Evolutionary conservation across 805 yeast genomes (phyloP).

Genomic region (Cyberlindnera maclurae): DNA sequence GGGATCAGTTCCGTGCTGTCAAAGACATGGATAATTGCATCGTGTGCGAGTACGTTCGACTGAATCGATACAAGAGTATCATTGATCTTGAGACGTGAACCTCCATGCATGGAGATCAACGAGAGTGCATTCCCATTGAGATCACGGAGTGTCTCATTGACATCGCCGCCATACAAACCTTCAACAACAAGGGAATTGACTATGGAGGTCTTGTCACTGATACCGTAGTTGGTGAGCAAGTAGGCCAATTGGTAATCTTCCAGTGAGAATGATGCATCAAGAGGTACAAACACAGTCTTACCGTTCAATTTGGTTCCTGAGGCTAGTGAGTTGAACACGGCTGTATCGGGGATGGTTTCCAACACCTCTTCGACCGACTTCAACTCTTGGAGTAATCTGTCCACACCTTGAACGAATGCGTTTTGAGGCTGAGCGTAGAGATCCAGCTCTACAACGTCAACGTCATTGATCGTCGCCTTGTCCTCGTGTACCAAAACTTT

Average conservation of each 20-base stretch:
- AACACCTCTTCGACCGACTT: conserved; percentile 32
- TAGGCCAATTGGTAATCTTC: conserved; percentile 41
- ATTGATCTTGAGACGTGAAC: conserved; percentile 32
- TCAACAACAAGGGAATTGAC: conserved; percentile 30
- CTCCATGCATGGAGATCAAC: conserved; percentile 23
- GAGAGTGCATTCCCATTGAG: conserved; percentile 20
- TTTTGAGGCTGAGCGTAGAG: conserved; percentile 53
- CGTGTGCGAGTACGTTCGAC: conserved; percentile 36
- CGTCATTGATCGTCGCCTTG: conserved; percentile 30
- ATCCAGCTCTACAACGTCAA: conserved; percentile 51
- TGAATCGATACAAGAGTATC: conserved; percentile 25
- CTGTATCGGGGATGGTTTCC: neutral
- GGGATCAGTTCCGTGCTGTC: conserved; percentile 24
- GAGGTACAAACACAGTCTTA: conserved; percentile 40
- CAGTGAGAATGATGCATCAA: conserved; percentile 32
- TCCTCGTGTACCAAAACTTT: conserved; percentile 10
- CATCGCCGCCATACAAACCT: conserved; percentile 41
- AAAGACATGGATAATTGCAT: conserved; percentile 47
- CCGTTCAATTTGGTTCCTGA: conserved; percentile 18
- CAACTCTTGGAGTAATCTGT: conserved; percentile 33
- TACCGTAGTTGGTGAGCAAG: conserved; percentile 27
- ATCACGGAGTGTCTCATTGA: conserved; percentile 13
- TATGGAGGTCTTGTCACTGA: conserved; percentile 21
- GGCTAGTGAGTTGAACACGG: conserved; percentile 2
- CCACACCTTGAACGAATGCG: conserved; percentile 62